These are phyloP conservation scores for Phytopythium montanum DNA, from an alignment of 352 stramenopile species.

Conservation along the genomic window DNA sequence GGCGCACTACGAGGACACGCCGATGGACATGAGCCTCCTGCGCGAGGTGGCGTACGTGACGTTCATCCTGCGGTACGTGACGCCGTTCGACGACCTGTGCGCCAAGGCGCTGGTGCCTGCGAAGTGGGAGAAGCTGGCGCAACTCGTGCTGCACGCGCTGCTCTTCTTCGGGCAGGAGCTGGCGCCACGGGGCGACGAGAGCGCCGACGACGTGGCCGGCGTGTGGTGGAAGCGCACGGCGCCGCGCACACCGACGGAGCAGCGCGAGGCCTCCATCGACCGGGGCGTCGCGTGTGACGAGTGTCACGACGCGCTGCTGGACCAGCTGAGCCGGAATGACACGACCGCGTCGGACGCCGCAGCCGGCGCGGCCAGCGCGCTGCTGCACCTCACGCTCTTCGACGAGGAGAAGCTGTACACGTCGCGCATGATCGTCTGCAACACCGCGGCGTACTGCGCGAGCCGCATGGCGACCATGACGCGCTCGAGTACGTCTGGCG, in stretches of 20 bases:
- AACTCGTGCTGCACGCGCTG: constrained; percentile 63
- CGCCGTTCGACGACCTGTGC: constrained; percentile 68
- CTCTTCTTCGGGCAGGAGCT: constrained; percentile 59
- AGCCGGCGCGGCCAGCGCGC: constrained; percentile 16
- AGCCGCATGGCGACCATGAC: constrained; percentile 53
- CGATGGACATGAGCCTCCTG: constrained; percentile 51
- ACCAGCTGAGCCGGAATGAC: constrained; percentile 25
- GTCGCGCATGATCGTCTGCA: constrained; percentile 79
- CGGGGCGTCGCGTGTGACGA: constrained; percentile 27
- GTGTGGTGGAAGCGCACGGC: constrained; percentile 56
- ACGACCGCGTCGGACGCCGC: constrained; percentile 18
- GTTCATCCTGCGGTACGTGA: constrained; percentile 78
- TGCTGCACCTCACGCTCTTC: constrained; percentile 64
- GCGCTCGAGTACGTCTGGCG: not conserved
- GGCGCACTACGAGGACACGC: not conserved
- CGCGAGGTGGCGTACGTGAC: constrained; percentile 74
- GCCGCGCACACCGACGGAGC: constrained; percentile 39
- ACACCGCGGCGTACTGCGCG: constrained; percentile 65
- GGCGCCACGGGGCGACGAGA: constrained; percentile 32
- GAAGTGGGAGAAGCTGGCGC: constrained; percentile 80
- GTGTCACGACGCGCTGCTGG: constrained; percentile 41
- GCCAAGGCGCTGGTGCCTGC: constrained; percentile 45
- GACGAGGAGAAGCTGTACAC: constrained; percentile 80
- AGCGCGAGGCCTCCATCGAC: constrained; percentile 41
- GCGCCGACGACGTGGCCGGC: constrained; percentile 15